Percentiles rank a stretch among this genome's conserved stretches.
phyloP scores from a whole-genome alignment of 164 flowering plant genomes.

The Aristolochia californica region DNA sequence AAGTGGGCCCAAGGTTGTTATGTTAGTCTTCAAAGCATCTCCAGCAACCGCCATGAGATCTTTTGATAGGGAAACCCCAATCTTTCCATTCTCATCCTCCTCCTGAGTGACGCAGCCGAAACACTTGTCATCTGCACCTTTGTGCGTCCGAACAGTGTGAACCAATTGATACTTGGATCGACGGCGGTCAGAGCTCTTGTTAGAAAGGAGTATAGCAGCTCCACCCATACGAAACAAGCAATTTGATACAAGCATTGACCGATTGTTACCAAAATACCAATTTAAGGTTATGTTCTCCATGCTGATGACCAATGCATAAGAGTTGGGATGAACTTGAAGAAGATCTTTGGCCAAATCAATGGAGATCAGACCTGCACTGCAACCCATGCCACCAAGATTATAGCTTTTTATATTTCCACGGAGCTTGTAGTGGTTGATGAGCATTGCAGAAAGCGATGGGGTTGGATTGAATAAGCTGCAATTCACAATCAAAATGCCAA shows the following conservation, averaged over 20 bases:
- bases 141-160: conserved; percentile 72
- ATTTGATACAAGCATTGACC: conserved; percentile 79
- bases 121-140: conserved; percentile 77
- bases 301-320: conserved; percentile 66
- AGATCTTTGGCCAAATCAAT: conserved; percentile 74
- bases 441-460: conserved; percentile 75
- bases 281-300: conserved; percentile 76
- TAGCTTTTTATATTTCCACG: conserved; percentile 60
- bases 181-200: conserved; percentile 46
- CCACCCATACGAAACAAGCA: conserved; percentile 85
- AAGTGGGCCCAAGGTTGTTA: conserved; percentile 78
- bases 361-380: conserved; percentile 74
- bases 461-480: conserved; percentile 83
- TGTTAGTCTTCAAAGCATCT: conserved; percentile 79
- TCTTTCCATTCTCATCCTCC: conserved; percentile 51
- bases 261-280: conserved; percentile 76
- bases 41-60: conserved; percentile 89
- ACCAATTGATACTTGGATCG: conserved; percentile 62
- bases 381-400: conserved; percentile 79
- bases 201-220: conserved; percentile 67
- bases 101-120: conserved; percentile 58
- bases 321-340: conserved; percentile 68
- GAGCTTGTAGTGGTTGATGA: conserved; percentile 74
- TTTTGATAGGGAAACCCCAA: conserved; percentile 74
- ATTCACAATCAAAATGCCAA: conserved; percentile 61